A percentile compares a stretch with the other conserved stretches of the same genome.
Conservation (phyloP, 306 rosid genomes). For the Quercus glauca region DNA sequence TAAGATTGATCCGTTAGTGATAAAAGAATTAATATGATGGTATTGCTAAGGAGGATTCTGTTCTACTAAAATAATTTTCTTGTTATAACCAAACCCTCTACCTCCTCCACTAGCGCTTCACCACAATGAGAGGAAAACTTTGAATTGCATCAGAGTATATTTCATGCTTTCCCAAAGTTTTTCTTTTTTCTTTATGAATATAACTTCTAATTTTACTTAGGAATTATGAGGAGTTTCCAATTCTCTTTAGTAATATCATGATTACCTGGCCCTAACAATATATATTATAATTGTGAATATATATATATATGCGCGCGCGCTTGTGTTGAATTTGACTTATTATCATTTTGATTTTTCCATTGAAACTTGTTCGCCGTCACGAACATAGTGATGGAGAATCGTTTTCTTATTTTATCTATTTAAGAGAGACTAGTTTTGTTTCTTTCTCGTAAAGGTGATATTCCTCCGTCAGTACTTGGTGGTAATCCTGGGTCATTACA, state of each 20-base stretch:
- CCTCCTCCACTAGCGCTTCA: not conserved
- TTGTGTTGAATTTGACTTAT: not conserved
- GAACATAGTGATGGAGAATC: not conserved
- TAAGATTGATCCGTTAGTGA: not conserved
- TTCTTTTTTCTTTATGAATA: not conserved
- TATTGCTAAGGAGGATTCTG: not conserved
- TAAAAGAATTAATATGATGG: not conserved
- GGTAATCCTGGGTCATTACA: not conserved
- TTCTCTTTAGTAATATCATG: not conserved
- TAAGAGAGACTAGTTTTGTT: not conserved
- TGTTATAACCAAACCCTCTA: no score
- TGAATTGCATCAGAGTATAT: not conserved
- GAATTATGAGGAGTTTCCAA: not conserved
- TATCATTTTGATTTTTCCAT: not conserved
- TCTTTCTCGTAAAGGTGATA: not conserved
- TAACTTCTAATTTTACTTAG: not conserved
- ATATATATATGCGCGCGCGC: no score
- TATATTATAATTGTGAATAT: no score
- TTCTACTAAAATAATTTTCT: not conserved
- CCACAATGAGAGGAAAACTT: not conserved
- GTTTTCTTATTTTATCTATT: not conserved
- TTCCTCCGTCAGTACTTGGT: not conserved
- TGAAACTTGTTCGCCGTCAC: not conserved
- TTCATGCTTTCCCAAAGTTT: not conserved
- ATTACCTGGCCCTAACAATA: no score